Base-by-base conservation (phyloP, 306 rosid genomes). In the Urtica urens region DNA sequence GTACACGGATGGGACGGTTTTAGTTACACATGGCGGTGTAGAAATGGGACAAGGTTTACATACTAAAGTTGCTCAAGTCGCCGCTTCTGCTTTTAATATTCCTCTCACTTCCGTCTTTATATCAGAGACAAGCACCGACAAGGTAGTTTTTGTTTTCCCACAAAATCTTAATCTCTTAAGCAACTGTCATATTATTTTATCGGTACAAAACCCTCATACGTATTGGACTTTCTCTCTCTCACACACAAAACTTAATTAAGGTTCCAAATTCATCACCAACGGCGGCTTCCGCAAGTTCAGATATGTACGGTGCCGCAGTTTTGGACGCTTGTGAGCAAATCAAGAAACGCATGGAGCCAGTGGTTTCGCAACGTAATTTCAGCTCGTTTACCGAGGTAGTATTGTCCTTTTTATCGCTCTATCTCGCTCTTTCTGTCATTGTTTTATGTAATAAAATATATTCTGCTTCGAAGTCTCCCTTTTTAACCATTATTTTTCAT, bases 11-110 rank as follows among this genome's bases (percentile, higher is more conserved):
- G 97, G 97, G 67, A 84, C 93, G 20, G 97, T 90, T 79, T 70
- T 90, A 68, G 92, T 90, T 59, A 50, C 92, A 39, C 97, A 81
- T 66, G 97, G 95, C 50, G 97, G 97, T 62, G 97, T 90, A 46
- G 95, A 90, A 64, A 90, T 84, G 95, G 97, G 97, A 57, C 97
- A 90, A 78, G 97, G 97, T 51, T 73, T 90, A 57, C 97, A 90
- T 58, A 84, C 97, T 25, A 90, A 90, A 71, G 79, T 90, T 62
- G 93, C 97, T 40, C 95, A 84, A 71, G 53, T 90, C 70, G 97
- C 97, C 51, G 95, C 95, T 62, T 90, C 97, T 49, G 93, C 93
- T 63, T 90, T 84, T 64, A 60, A 63, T 66, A 79, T 90, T 64
- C 84, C 95, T 51, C 92, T 90, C 55, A 66, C 69, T 72, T 76